These are phyloP conservation scores for Neoboletus subvelutipes DNA, from an alignment of 768 basidiomycete species.

Conservation along the genomic window DNA sequence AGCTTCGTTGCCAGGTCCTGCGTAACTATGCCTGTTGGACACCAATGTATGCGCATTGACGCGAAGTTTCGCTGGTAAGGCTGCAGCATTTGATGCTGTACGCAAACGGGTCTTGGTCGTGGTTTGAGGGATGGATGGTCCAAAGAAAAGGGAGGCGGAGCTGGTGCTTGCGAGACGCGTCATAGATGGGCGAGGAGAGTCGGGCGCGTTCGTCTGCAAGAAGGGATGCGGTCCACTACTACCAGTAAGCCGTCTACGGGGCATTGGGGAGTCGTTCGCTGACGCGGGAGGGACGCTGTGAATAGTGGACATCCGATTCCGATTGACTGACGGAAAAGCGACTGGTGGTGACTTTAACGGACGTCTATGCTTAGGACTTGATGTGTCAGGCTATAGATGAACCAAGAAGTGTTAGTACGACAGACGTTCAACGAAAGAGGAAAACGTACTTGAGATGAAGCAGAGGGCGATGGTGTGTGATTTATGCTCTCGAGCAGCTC, in stretches of 20 bases:
- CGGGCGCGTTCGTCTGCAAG: constrained; percentile 29
- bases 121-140: constrained; percentile 38
- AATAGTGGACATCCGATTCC: constrained; percentile 39
- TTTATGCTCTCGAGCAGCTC: constrained; percentile 57
- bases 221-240: constrained; percentile 32
- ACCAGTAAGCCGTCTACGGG: constrained; percentile 52
- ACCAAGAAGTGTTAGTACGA: background rate
- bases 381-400: constrained; percentile 13
- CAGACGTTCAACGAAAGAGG: background rate
- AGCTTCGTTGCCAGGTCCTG: constrained; percentile 44
- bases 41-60: constrained; percentile 29
- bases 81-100: constrained; percentile 23
- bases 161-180: constrained; percentile 51
- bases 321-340: constrained; percentile 40
- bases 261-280: constrained; percentile 52
- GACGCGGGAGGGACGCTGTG: constrained; percentile 43
- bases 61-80: constrained; percentile 5
- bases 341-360: constrained; percentile 17
- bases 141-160: constrained; percentile 69
- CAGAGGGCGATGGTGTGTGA: constrained; percentile 42
- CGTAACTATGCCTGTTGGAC: constrained; percentile 64
- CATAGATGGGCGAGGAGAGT: constrained; percentile 38
- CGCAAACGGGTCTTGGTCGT: constrained; percentile 22
- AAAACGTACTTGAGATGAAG: constrained; percentile 29
- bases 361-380: constrained; percentile 14